These are phyloP conservation scores for Neurospora sp. DNA, from an alignment of 495 filamentous ascomycete species.

Conservation along the genomic window DNA sequence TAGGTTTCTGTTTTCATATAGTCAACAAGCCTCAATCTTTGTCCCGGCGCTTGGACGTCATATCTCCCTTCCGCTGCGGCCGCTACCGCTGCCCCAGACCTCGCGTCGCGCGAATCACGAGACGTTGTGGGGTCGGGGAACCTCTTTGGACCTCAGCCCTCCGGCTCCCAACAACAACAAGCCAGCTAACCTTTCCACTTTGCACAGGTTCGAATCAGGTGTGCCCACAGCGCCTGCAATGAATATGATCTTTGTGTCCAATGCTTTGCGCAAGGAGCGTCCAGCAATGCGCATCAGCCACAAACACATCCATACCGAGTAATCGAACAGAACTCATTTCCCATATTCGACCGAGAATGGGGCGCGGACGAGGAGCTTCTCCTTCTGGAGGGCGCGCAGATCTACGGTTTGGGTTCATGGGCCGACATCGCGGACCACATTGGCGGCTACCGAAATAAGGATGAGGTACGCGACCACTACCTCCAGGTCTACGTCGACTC, in stretches of 20 bases:
- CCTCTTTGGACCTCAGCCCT: not conserved
- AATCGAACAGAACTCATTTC: slow-evolving; percentile 96
- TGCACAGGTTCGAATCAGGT: slow-evolving; percentile 81
- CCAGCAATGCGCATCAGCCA: slow-evolving; percentile 74
- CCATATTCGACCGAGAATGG: slow-evolving; percentile 92
- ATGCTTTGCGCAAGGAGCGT: slow-evolving; percentile 75
- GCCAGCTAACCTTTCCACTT: slow-evolving; percentile 6
- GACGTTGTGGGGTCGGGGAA: slow-evolving; percentile 8
- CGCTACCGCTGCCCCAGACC: not conserved
- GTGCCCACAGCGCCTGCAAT: slow-evolving; percentile 68
- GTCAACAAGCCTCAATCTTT: not conserved
- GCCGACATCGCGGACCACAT: slow-evolving; percentile 98
- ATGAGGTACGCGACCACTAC: slow-evolving; percentile 92
- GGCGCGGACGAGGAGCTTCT: slow-evolving; percentile 93
- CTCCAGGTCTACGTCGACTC: slow-evolving; percentile 78
- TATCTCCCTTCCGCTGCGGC: not conserved
- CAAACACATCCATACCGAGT: slow-evolving; percentile 79
- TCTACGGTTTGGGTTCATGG: slow-evolving; percentile 94
- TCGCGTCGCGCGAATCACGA: slow-evolving; percentile 4
- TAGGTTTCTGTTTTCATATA: slow-evolving; percentile 34
- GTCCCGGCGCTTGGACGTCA: not conserved
- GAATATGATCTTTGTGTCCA: slow-evolving; percentile 97
- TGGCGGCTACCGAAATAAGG: slow-evolving; percentile 84
- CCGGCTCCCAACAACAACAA: not conserved
- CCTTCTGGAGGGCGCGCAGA: slow-evolving; percentile 91